Conservation (phyloP, 1,284 basidiomycete genomes). For the Rugosomyces carneus region DNA sequence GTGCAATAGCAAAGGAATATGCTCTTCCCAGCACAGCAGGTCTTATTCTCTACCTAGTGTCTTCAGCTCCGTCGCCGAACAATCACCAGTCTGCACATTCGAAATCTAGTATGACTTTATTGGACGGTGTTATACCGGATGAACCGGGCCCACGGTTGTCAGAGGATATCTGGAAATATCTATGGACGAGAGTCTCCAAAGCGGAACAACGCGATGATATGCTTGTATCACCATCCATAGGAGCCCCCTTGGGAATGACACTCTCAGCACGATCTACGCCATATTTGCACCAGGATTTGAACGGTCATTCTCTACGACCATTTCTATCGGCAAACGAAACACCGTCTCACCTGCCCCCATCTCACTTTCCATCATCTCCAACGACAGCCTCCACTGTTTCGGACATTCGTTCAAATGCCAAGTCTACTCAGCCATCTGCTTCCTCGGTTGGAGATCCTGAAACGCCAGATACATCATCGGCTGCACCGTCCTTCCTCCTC, state of each 20-base stretch:
- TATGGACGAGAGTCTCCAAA: slow-evolving; percentile 69
- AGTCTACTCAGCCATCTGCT: slow-evolving; percentile 39
- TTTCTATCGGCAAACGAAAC: slow-evolving; percentile 36
- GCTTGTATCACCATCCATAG: slow-evolving; percentile 21
- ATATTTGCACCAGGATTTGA: slow-evolving; percentile 35
- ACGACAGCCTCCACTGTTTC: slow-evolving; percentile 48
- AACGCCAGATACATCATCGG: slow-evolving; percentile 52
- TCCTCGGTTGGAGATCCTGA: slow-evolving; percentile 37
- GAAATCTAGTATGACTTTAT: slow-evolving; percentile 5
- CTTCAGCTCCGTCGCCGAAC: slow-evolving; percentile 25
- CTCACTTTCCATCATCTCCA: slow-evolving; percentile 46
- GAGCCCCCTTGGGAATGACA: slow-evolving; percentile 31
- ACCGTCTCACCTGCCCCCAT: slow-evolving; percentile 24
- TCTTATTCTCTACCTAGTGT: slow-evolving; percentile 70
- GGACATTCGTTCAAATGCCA: slow-evolving; percentile 40
- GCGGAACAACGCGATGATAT: slow-evolving; percentile 56
- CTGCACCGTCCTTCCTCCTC: slow-evolving; percentile 20
- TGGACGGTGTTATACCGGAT: slow-evolving; percentile 30
- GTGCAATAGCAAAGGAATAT: slow-evolving; percentile 83
- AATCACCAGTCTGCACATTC: slow-evolving; percentile 17
- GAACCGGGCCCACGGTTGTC: slow-evolving; percentile 73
- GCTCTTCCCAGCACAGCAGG: slow-evolving; percentile 76
- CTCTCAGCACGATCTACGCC: slow-evolving; percentile 39
- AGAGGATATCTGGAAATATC: slow-evolving; percentile 77
- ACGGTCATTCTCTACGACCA: slow-evolving; percentile 35